These are phyloP conservation scores for Trichoderma sp. DNA, from an alignment of 2,329 filamentous ascomycete genomes.

Conservation along the genomic window DNA sequence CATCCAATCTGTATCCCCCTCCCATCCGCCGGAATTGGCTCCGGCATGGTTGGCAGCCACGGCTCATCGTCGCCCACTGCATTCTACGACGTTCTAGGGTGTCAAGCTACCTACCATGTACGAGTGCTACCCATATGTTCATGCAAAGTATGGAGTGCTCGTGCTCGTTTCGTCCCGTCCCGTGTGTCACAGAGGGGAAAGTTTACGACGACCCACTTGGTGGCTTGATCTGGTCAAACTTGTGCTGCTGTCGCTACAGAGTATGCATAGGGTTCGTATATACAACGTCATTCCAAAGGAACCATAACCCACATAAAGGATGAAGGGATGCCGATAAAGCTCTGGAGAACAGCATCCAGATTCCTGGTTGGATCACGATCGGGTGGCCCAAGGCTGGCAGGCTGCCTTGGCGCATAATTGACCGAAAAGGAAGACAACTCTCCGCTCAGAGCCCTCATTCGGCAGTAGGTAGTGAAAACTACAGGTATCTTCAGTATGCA, in stretches of 20 bases:
- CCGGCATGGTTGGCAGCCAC: background rate
- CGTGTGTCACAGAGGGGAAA: slow-evolving; percentile 17
- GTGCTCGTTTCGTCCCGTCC: slow-evolving; percentile 25
- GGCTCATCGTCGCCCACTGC: background rate
- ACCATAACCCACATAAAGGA: background rate
- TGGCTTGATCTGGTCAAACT: background rate
- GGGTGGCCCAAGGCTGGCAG: background rate
- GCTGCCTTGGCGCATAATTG: slow-evolving; percentile 12
- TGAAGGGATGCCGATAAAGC: background rate
- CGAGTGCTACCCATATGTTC: background rate
- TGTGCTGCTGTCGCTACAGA: background rate
- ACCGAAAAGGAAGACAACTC: slow-evolving; percentile 15
- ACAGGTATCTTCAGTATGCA: background rate
- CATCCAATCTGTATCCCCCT: background rate
- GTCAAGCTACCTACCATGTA: background rate
- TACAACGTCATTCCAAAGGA: background rate
- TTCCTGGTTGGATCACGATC: slow-evolving; percentile 22
- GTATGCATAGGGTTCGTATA: background rate
- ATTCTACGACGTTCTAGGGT: background rate
- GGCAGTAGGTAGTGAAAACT: slow-evolving; percentile 6
- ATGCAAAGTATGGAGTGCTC: background rate
- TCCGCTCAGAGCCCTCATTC: background rate
- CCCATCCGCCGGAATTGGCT: background rate
- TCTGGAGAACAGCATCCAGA: background rate
- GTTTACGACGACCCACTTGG: slow-evolving; percentile 13